A percentile compares a stretch with the other conserved stretches of the same genome.
Evolutionary conservation across 441 rosid genomes (phyloP).

Genomic region (Bruguiera hainesii): DNA sequence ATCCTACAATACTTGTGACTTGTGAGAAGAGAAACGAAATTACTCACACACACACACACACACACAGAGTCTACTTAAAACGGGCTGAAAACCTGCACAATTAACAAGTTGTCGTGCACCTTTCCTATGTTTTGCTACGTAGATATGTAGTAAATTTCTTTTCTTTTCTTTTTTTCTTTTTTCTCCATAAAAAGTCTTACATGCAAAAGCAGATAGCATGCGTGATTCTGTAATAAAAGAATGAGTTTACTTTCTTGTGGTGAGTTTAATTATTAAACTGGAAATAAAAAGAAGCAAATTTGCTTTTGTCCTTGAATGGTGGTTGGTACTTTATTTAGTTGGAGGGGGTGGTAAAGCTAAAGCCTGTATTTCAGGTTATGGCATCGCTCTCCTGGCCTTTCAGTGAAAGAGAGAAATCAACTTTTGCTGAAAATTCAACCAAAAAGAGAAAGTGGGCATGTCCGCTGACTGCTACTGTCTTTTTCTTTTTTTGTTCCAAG

Average conservation of each 20-base stretch:
- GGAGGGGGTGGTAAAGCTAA: constrained; percentile 7
- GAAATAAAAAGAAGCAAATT: neutral
- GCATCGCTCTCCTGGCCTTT: neutral
- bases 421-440: constrained; percentile 17
- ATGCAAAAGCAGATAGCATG: neutral
- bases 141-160: too few species aligned
- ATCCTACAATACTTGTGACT: constrained; percentile 1
- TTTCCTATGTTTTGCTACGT: neutral
- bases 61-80: constrained; percentile 11
- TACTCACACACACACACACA: neutral
- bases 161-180: too few species aligned
- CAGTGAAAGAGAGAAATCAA: neutral
- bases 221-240: neutral
- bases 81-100: constrained; percentile 15
- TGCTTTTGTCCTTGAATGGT: constrained; percentile 14
- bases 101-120: neutral
- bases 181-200: too few species aligned
- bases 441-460: too few species aligned
- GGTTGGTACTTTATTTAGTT: constrained; percentile 6
- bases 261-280: neutral
- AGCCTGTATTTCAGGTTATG: constrained; percentile 2
- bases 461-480: too few species aligned
- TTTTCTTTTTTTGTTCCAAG: too few species aligned
- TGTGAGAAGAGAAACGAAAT: constrained; percentile 9
- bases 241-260: neutral